A percentile compares a stretch with the other conserved stretches of the same genome.
Conservation (phyloP, 2,329 filamentous ascomycete genomes). For the Arthrobotrys conoides region DNA sequence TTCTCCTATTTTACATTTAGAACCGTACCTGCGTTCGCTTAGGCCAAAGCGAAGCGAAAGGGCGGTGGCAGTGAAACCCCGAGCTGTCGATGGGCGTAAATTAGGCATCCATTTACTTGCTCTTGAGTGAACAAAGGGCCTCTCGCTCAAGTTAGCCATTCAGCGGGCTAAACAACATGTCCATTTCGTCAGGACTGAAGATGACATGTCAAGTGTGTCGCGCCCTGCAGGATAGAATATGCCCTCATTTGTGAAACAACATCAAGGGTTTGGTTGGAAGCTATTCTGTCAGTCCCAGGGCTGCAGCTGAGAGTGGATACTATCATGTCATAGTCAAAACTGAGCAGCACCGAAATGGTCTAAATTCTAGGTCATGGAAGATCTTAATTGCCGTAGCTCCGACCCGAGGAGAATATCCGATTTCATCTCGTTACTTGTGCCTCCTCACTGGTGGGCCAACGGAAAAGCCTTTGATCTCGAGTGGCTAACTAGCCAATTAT, state of each 20-base stretch:
- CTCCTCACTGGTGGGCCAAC: slow-evolving; percentile 15
- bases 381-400: slow-evolving; percentile 18
- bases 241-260: slow-evolving; percentile 28
- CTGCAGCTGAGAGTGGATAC: slow-evolving; percentile 44
- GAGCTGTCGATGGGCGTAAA: slow-evolving; percentile 44
- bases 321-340: slow-evolving; percentile 11
- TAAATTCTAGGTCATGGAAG: slow-evolving; percentile 5
- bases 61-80: slow-evolving; percentile 58
- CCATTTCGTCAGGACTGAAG: slow-evolving; percentile 33
- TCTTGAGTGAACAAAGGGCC: slow-evolving; percentile 16
- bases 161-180: slow-evolving; percentile 4
- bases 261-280: slow-evolving; percentile 20
- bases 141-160: slow-evolving; percentile 30
- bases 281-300: slow-evolving; percentile 39
- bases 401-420: slow-evolving; percentile 1
- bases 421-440: slow-evolving; percentile 16
- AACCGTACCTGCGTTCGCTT: slow-evolving; percentile 42
- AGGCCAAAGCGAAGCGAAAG: slow-evolving; percentile 49
- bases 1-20: slow-evolving; percentile 41
- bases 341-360: slow-evolving; percentile 5
- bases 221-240: slow-evolving; percentile 28
- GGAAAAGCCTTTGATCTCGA: slow-evolving; percentile 2
- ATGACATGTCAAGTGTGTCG: slow-evolving; percentile 48
- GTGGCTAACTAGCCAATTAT: slow-evolving; percentile 36
- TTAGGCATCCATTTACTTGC: slow-evolving; percentile 42